These are phyloP conservation scores for Geotrichum europaeum DNA, from an alignment of 1,139 yeast species.

Conservation along the genomic window DNA sequence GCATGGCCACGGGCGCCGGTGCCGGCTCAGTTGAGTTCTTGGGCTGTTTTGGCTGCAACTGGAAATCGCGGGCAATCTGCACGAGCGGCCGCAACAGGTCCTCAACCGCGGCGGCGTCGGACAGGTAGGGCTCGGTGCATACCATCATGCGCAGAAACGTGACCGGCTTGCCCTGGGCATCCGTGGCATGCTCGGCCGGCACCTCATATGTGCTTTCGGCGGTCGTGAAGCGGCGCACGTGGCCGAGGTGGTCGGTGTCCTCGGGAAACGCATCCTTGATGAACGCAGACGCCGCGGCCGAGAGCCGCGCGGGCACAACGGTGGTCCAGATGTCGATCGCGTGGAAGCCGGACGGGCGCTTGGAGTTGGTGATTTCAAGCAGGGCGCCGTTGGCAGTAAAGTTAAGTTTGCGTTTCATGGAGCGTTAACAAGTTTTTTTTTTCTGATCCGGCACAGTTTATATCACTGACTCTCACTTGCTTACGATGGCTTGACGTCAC, in stretches of 20 bases:
- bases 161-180: conserved; percentile 12
- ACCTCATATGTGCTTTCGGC: conserved; percentile 21
- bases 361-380: conserved; percentile 11
- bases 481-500: neutral
- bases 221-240: conserved; percentile 36
- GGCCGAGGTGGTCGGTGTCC: conserved; percentile 27
- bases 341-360: conserved; percentile 9
- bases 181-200: conserved; percentile 1
- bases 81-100: conserved; percentile 18
- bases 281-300: conserved; percentile 36
- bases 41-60: conserved; percentile 18
- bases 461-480: neutral
- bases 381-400: conserved; percentile 14
- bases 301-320: conserved; percentile 41
- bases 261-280: conserved; percentile 22
- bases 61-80: conserved; percentile 3
- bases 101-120: conserved; percentile 20
- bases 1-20: conserved; percentile 17
- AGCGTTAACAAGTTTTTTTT: neutral
- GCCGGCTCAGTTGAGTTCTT: conserved; percentile 15
- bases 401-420: conserved; percentile 14
- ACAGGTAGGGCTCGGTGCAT: conserved; percentile 26
- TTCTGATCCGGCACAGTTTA: neutral
- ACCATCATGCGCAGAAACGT: conserved; percentile 33
- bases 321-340: conserved; percentile 44